Evolutionary conservation across 768 basidiomycete genomes (phyloP), one percentile per base, ranked within the genome.

Genomic region (Rhizopogon roseolus): DNA sequence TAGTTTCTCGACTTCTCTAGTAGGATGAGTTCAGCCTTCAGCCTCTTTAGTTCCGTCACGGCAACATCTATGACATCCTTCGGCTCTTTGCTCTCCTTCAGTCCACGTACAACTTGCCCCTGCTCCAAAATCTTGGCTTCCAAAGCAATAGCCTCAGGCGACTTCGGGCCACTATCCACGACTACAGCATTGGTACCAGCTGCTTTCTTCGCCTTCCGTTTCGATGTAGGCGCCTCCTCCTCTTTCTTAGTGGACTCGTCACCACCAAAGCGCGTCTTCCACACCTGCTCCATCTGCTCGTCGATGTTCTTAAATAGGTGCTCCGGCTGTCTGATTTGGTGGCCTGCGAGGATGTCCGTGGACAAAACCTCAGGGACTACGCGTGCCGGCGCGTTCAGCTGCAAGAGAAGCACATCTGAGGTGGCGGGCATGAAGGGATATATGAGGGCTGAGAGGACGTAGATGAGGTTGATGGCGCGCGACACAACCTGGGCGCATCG

Each of bases 391-490:
- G 93, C 94, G 64, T 97, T 92, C 58, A 98, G 80, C 64, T 99
- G 97, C 17, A 68, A 63, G 51, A 96, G 77, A 59, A 99, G 94
- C 3, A 84, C 76, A 25, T 81, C 82, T 36, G 88, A 85, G 0
- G 91, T 96, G 11, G 85, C 79, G 39, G 97, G 97, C 94, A 99
- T 98, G 84, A 93, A 99, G 0, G 97, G 96, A 66, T 94, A 88
- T 59, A 93, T 71, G 60, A 97, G 76, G 28, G 84, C 86, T 11
- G 92, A 88, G 53, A 99, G 78, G 37, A 86, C 73, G 67, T 97
- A 98, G 67, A 98, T 96, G 60, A 99, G 75, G 73, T 98, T 98
- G 69, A 93, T 71, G 27, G 94, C 90, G 50, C 93, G 86, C 45
- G 89, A 85, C 54, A 98, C 76, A 60, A 98, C 95, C 62, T 90